Percentiles rank a stretch among this genome's conserved stretches.
phyloP scores from a whole-genome alignment of 306 rosid genomes.

The Coriaria nepalensis region DNA sequence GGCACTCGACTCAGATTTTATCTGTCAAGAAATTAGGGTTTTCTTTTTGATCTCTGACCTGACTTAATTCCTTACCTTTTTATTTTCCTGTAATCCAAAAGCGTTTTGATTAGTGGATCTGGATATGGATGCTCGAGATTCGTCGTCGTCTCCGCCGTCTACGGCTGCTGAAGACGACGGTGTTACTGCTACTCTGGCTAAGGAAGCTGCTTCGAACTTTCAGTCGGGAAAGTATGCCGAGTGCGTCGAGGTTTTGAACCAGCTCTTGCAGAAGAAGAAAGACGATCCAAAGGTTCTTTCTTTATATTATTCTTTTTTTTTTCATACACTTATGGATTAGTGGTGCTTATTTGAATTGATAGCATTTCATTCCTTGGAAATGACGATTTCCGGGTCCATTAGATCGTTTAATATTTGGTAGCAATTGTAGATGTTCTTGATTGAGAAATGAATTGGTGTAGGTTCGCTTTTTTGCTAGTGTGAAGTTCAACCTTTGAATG shows the following conservation, averaged over 20 bases:
- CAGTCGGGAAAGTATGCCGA: slow-evolving; percentile 74
- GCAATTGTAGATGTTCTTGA: no score
- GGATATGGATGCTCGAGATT: slow-evolving; percentile 69
- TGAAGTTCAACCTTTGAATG: no score
- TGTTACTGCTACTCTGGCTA: slow-evolving; percentile 41
- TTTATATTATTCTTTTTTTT: background rate
- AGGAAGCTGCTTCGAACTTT: slow-evolving; percentile 74
- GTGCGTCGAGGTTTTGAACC: slow-evolving; percentile 55
- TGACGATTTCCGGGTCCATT: no score
- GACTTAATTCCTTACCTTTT: slow-evolving; percentile 17
- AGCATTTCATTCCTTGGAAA: no score
- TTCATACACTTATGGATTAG: background rate
- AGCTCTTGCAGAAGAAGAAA: slow-evolving; percentile 61
- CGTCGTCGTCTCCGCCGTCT: slow-evolving; percentile 25
- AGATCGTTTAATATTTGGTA: no score
- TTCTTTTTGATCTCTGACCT: no score
- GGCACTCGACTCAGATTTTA: no score
- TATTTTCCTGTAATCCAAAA: background rate
- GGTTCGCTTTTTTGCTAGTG: no score
- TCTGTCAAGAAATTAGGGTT: no score
- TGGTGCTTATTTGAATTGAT: no score
- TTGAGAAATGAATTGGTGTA: no score
- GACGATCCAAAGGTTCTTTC: slow-evolving; percentile 71
- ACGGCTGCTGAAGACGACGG: slow-evolving; percentile 43
- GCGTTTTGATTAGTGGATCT: slow-evolving; percentile 29